These are phyloP conservation scores for Heritiera littoralis DNA, from an alignment of 345 rosid species.

Conservation along the genomic window DNA sequence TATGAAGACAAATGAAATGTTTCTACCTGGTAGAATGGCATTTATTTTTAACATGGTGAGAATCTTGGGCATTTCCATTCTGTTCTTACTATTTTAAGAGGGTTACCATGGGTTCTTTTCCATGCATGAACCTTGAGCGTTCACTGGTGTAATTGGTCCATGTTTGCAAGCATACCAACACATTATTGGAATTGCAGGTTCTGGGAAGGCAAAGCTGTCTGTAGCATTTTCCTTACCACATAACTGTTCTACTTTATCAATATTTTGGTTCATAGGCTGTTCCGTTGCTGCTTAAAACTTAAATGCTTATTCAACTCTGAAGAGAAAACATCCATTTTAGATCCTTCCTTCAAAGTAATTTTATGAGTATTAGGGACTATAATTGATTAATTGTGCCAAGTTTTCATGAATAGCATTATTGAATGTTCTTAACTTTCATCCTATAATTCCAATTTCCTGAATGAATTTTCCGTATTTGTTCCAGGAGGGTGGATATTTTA, in stretches of 20 bases:
- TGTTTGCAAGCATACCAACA: constrained; percentile 28
- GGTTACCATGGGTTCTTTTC: background rate
- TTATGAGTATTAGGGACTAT: background rate
- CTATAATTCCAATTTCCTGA: constrained; percentile 4
- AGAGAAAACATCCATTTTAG: background rate
- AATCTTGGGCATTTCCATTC: constrained; percentile 26
- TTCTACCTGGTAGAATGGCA: constrained; percentile 70
- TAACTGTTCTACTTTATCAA: background rate
- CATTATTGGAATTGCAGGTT: background rate
- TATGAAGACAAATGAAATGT: constrained; percentile 91
- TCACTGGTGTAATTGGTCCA: background rate
- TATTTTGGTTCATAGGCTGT: background rate
- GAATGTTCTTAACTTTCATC: background rate
- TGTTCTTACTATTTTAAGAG: constrained; percentile 19
- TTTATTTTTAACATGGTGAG: constrained; percentile 17
- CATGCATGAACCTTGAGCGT: background rate
- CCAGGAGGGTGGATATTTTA: constrained; percentile 84
- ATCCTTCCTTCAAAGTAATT: constrained; percentile 13
- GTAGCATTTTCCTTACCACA: background rate
- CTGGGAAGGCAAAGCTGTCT: constrained; percentile 4
- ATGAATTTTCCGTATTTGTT: constrained; percentile 4
- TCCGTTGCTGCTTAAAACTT: background rate
- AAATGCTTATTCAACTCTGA: background rate
- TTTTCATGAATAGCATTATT: background rate
- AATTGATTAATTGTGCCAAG: background rate